These are phyloP conservation scores for Leucogyrophana mollusca DNA, from an alignment of 768 basidiomycete genomes.

Conservation along the genomic window DNA sequence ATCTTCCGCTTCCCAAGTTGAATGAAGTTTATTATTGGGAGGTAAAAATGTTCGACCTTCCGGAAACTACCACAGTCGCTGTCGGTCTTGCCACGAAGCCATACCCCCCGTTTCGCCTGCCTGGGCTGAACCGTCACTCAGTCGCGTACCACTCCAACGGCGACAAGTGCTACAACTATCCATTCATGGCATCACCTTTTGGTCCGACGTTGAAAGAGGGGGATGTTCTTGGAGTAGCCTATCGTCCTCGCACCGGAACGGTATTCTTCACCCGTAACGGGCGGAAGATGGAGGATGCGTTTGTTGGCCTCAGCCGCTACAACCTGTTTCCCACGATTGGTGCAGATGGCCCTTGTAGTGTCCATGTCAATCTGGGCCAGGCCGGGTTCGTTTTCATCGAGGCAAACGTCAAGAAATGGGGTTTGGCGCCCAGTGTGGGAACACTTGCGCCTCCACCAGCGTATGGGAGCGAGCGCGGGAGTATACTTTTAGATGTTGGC, in stretches of 20 bases:
- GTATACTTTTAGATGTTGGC: conserved; percentile 91
- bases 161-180: conserved; percentile 96
- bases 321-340: conserved; percentile 98
- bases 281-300: conserved; percentile 95
- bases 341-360: conserved; percentile 92
- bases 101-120: conserved; percentile 90
- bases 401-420: conserved; percentile 99
- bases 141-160: conserved; percentile 96
- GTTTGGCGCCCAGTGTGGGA: conserved; percentile 93
- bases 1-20: conserved; percentile 92
- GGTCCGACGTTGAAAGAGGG: conserved; percentile 88
- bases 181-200: conserved; percentile 83
- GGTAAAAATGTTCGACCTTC: conserved; percentile 98
- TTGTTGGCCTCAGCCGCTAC: conserved; percentile 82
- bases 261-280: conserved; percentile 99
- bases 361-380: conserved; percentile 97
- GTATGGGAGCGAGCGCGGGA: conserved; percentile 95
- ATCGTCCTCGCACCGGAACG: conserved; percentile 92
- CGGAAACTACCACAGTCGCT: conserved; percentile 80
- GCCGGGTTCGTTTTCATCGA: conserved; percentile 99
- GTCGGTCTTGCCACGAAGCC: conserved; percentile 97
- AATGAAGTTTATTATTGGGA: conserved; percentile 99
- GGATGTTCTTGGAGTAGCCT: conserved; percentile 94
- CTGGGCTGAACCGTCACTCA: conserved; percentile 82
- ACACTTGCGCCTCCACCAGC: conserved; percentile 97